These are phyloP conservation scores for Leavenworthia alabamica DNA, from an alignment of 345 rosid genomes.

Conservation along the genomic window DNA sequence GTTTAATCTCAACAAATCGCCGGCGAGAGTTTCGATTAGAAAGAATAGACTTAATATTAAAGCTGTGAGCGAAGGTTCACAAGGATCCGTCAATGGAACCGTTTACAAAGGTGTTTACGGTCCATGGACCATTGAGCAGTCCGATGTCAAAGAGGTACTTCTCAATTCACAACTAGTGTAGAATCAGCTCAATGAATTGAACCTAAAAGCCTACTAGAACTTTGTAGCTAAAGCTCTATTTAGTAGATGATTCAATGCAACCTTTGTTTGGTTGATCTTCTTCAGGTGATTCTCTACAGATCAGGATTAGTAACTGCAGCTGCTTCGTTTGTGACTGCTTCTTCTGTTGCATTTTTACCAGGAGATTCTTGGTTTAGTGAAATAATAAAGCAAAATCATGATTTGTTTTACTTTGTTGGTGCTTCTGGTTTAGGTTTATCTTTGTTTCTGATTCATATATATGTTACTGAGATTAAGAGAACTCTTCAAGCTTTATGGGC, in stretches of 20 bases:
- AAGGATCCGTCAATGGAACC: slow-evolving; percentile 36
- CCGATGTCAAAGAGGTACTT: slow-evolving; percentile 80
- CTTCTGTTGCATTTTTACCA: slow-evolving; percentile 70
- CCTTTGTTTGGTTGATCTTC: not conserved
- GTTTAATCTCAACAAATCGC: not conserved
- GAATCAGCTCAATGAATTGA: too few species aligned
- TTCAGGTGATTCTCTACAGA: slow-evolving; percentile 79
- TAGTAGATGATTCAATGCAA: not conserved
- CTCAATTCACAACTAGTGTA: too few species aligned
- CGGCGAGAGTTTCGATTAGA: slow-evolving; percentile 6
- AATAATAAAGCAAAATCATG: slow-evolving; percentile 52
- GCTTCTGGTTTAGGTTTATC: slow-evolving; percentile 83
- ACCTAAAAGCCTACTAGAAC: too few species aligned
- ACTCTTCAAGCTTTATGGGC: slow-evolving; percentile 92
- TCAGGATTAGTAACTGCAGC: slow-evolving; percentile 80
- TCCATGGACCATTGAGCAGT: slow-evolving; percentile 69
- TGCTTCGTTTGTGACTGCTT: slow-evolving; percentile 67
- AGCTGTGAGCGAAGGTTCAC: slow-evolving; percentile 51
- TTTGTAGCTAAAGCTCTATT: not conserved
- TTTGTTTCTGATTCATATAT: slow-evolving; percentile 71
- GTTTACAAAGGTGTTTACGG: slow-evolving; percentile 76
- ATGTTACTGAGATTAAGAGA: slow-evolving; percentile 85
- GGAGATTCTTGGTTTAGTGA: slow-evolving; percentile 39
- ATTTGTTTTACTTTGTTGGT: slow-evolving; percentile 56
- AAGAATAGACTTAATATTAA: slow-evolving; percentile 26